Evolutionary conservation across 768 basidiomycete species (phyloP), one percentile per base, ranked within the genome.

Genomic region (Naematelia aurantialba): DNA sequence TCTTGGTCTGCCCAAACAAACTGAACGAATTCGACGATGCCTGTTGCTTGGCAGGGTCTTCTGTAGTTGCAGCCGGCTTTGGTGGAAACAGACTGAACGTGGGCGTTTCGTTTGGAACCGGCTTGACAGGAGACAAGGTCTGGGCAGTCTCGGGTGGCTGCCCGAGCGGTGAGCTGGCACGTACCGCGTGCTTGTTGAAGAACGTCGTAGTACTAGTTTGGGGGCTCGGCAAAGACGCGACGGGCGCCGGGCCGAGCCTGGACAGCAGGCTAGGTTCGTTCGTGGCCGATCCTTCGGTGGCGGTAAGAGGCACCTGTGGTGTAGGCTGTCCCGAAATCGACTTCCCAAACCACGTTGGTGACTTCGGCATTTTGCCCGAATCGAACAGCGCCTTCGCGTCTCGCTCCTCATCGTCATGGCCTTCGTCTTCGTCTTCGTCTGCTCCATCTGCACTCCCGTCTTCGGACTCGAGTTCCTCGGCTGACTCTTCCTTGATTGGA

Each of bases 141-240:
- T 50, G 47, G 1, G 58, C 56, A 14, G 47, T 67, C 19, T 62
- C 53, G 3, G 67, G 64, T 14, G 72, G 72, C 19, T 63, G 64
- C 4, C 58, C 56, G 2, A 73, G 56, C 11, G 72, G 72, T 0
- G 69, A 70, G 56, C 65, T 65, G 0, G 69, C 68, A 13, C 58
- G 53, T 4, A 69, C 63, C 19, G 72, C 72, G 52, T 72, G 68
- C 39, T 63, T 65, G 49, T 63, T 59, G 1, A 44, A 56, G 57
- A 65, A 70, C 22, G 61, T 67, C 44, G 50, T 25, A 25, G 44
- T 30, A 25, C 24, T 58, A 42, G 52, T 49, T 3, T 30, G 39
- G 13, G 25, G 39, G 12, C 45, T 25, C 27, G 50, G 30, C 14
- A 27, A 30, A 22, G 53, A 31, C 13, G 59, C 19, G n/a, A 63